Base-by-base conservation (phyloP, 2,329 filamentous ascomycete genomes). In the Aureobasidium sp. region DNA sequence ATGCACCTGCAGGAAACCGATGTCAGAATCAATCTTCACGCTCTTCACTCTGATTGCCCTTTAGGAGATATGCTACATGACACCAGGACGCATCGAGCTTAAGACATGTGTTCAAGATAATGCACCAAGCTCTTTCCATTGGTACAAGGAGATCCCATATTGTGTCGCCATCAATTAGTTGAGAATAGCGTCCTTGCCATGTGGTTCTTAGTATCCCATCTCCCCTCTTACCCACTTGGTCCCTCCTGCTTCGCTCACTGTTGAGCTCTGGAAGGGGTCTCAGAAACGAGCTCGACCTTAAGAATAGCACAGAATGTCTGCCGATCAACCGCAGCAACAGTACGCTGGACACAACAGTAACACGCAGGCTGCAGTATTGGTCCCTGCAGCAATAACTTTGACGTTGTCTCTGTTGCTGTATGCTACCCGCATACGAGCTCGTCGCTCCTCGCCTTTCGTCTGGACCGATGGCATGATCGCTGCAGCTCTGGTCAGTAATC, bases 401-500 rank as follows among this genome's bases (percentile, higher is more conserved):
- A 16, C 21, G 2, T 42, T 53, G 37, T 13, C 32, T 5, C 48
- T 61, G 16, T 10, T 53, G 30, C 36, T 61, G 10, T 61, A 53
- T 47, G 58, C 37, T 16, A n/a, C 36, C 37, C 47, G 47, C 8
- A n/a, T 61, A 51, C 32, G 37, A 37, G 48, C 37, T 27, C 47
- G 58, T 13, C 47, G 34, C 21, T 51, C 29, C 53, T 45, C 47
- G 47, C 37, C 47, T 39, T 25, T 61, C 2, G n/a, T 36, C 9
- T 61, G 37, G 47, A 39, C n/a, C n/a, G 58, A 61, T 53, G 47
- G 41, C 49, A 61, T 53, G 39, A 45, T 53, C 25, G 27, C 36
- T 61, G 47, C 49, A 47, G 48, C 58, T 39, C 8, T 61, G 47
- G 49, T 61, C 2, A 29, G 48, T 53, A 25, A 21, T 9, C 5